Conservation (phyloP, 2,329 filamentous ascomycete species). For the Dichotomopilus funicola region DNA sequence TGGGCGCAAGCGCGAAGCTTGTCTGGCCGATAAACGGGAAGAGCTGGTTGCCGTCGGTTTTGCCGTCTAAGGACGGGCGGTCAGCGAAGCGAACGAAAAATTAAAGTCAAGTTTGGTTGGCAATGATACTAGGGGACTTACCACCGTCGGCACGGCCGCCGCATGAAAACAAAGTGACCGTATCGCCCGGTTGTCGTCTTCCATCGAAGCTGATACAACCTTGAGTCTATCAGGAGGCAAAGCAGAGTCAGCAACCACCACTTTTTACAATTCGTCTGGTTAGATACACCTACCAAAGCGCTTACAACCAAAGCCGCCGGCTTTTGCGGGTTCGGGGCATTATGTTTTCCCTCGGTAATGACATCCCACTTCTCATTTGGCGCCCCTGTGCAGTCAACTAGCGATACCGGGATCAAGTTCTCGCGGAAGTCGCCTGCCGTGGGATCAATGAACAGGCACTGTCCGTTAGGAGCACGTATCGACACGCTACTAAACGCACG, state of each 20-base stretch:
- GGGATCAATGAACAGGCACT: slow-evolving; percentile 46
- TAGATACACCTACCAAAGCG: slow-evolving; percentile 33
- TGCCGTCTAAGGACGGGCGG: slow-evolving; percentile 30
- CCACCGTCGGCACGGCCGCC: slow-evolving; percentile 45
- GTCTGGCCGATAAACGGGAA: slow-evolving; percentile 40
- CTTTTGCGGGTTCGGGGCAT: slow-evolving; percentile 35
- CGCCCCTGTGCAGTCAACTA: slow-evolving; percentile 39
- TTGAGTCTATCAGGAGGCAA: slow-evolving; percentile 23
- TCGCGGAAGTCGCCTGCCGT: slow-evolving; percentile 48
- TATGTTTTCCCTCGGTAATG: slow-evolving; percentile 43
- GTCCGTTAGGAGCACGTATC: slow-evolving; percentile 42
- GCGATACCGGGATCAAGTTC: slow-evolving; percentile 45
- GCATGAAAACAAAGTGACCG: slow-evolving; percentile 46
- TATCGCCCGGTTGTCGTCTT: slow-evolving; percentile 38
- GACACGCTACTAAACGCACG: slow-evolving; percentile 39
- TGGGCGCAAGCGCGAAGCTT: slow-evolving; percentile 40
- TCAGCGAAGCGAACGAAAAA: slow-evolving; percentile 4
- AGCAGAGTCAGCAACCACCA: neutral
- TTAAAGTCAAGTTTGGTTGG: neutral
- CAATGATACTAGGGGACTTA: slow-evolving; percentile 22
- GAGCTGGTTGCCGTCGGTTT: slow-evolving; percentile 43
- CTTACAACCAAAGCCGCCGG: slow-evolving; percentile 39
- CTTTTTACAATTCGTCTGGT: neutral
- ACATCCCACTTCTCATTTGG: slow-evolving; percentile 46
- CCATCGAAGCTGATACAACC: slow-evolving; percentile 47